Base-by-base conservation (phyloP, 1,284 basidiomycete genomes). In the Rhodotorula sp. region DNA sequence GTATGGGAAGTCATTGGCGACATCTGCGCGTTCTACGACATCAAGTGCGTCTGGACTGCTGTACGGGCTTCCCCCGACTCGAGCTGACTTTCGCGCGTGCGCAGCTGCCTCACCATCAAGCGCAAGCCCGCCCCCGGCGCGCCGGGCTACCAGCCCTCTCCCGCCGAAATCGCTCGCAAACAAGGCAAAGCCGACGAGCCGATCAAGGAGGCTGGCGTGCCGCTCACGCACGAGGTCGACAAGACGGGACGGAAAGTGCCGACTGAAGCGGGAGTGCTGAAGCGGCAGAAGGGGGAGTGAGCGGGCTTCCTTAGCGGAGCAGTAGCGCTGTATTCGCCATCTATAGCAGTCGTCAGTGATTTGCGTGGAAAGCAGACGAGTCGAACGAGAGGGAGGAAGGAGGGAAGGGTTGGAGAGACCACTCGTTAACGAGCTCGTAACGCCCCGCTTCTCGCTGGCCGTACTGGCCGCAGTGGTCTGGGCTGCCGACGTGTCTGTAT, bases 21-120 rank as follows among this genome's bases (percentile, higher is more conserved):
- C 50, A 76, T 78, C 24, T 75, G 70, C 64, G 70, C 70, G 2
- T 76, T 76, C 52, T 75, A 76, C 65, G 75, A 77, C 52, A 78
- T 77, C 73, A 77, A 76, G 71, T 70, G 44, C n/a, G 73, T 47
- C 31, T 15, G 28, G 3, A 18, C n/a, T n/a, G n/a, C n/a, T n/a
- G n/a, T n/a, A n/a, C n/a, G n/a, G n/a, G n/a, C n/a, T n/a, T n/a
- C n/a, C n/a, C n/a, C n/a, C n/a, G n/a, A n/a, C n/a, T n/a, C n/a
- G n/a, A n/a, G 26, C 51, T 46, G 20, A 40, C 31, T 10, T 34
- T 20, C 24, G 5, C n/a, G 2, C 26, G 22, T 7, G 1, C 34
- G 15, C 60, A 69, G 68, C 54, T 76, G 75, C 61, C 64, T 76
- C 37, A 76, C 73, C 22, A 75, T 76, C 72, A 76, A 76, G 55